phyloP scores from a whole-genome alignment of 208 protist genomes.

The Leishmania arabica region DNA sequence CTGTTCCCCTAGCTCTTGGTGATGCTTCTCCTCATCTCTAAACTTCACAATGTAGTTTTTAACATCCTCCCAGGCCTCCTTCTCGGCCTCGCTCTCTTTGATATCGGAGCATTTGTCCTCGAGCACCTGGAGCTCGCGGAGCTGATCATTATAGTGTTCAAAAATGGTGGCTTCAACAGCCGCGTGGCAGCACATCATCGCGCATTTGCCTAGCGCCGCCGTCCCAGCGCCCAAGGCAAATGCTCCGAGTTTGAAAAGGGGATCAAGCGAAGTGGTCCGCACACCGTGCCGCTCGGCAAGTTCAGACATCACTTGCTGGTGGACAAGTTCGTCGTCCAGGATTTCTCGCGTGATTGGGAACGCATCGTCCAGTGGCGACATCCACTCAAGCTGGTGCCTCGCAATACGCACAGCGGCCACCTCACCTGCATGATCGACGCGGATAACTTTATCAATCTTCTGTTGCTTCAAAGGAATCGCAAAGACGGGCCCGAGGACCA shows the following conservation, averaged over 20 bases:
- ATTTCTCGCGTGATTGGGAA: conserved; percentile 80
- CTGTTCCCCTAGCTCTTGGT: conserved; percentile 81
- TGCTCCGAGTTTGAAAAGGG: conserved; percentile 70
- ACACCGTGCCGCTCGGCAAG: conserved; percentile 71
- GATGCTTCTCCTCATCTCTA: conserved; percentile 86
- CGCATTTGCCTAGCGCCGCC: conserved; percentile 75
- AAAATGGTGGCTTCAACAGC: conserved; percentile 86
- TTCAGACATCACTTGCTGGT: conserved; percentile 76
- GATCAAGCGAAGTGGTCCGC: conserved; percentile 62
- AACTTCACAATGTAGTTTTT: conserved; percentile 82
- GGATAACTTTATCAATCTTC: conserved; percentile 83
- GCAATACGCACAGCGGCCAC: conserved; percentile 82
- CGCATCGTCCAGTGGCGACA: conserved; percentile 72
- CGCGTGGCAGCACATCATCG: conserved; percentile 91
- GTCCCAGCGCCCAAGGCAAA: conserved; percentile 78
- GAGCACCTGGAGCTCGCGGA: conserved; percentile 72
- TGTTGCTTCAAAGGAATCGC: conserved; percentile 45
- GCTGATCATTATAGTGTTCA: conserved; percentile 90
- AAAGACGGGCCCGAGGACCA: conserved; percentile 40
- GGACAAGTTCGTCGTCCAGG: conserved; percentile 76
- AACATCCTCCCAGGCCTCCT: conserved; percentile 55
- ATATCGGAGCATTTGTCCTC: conserved; percentile 29
- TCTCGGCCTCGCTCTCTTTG: conserved; percentile 38
- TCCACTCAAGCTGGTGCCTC: conserved; percentile 72
- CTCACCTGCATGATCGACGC: conserved; percentile 86